Percentiles rank a stretch among this genome's conserved stretches.
These are phyloP conservation scores for Cercospora sojina DNA, from an alignment of 2,329 filamentous ascomycete genomes.

Conservation along the genomic window DNA sequence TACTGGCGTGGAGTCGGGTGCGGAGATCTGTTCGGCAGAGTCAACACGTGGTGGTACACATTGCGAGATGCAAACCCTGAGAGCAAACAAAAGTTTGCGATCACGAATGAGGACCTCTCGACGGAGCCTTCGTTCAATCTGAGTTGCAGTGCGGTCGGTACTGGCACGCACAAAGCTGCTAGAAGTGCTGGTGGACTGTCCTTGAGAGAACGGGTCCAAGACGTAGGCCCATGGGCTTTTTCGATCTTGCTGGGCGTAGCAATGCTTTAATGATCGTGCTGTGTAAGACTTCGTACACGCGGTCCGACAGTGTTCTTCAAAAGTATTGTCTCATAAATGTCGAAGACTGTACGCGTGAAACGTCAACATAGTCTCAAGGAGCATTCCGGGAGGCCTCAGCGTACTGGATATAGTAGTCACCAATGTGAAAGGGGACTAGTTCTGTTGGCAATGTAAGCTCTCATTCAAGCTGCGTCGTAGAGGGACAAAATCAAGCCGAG, in stretches of 20 bases:
- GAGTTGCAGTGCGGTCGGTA: conserved; percentile 2
- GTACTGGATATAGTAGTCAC: neutral
- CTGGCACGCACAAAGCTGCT: neutral
- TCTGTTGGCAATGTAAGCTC: neutral
- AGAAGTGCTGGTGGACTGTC: neutral
- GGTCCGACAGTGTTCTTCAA: neutral
- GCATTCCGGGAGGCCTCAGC: neutral
- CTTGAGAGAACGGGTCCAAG: neutral
- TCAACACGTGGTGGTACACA: conserved; percentile 69
- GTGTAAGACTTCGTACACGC: neutral
- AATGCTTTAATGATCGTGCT: neutral
- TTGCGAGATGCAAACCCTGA: conserved; percentile 13
- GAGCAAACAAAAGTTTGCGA: conserved; percentile 12
- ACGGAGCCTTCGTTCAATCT: conserved; percentile 3
- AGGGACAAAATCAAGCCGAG: neutral
- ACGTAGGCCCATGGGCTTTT: neutral
- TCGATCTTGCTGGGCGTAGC: neutral
- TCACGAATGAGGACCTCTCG: conserved; percentile 5
- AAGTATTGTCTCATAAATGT: neutral
- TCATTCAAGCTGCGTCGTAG: neutral
- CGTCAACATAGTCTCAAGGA: neutral
- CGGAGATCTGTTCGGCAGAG: conserved; percentile 56
- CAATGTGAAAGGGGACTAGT: neutral
- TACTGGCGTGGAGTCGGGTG: neutral
- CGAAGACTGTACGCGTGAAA: neutral